Base-by-base conservation (phyloP, 495 filamentous ascomycete species). In the Stereocaulon alpinum region DNA sequence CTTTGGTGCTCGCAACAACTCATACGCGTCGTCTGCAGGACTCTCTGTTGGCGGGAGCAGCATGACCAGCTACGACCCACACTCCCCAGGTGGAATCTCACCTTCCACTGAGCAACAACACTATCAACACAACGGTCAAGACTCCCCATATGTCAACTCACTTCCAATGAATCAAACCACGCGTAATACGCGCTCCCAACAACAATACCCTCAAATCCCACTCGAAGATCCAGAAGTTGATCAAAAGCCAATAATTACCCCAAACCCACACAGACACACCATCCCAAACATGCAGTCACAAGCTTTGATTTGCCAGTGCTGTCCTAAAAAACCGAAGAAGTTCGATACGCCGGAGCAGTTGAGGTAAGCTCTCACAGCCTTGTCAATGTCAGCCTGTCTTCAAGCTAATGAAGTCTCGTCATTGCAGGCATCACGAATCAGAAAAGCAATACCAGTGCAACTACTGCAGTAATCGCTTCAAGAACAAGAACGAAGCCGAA, bases 401-500 rank as follows among this genome's bases (percentile, higher is more conserved):
- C 27, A 18, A 56, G 48, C 52, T 61, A 10, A 43, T 64, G 61
- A 59, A 63, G 45, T 15, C 54, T 61, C 9, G 0, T 55, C 4
- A 4, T 47, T 34, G 30, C 61, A 88, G 85, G 40, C 63, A 77
- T n/a, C 93, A 98, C 67, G 87, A 91, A 65, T 84, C 87, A 63
- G 93, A 98, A 68, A 98, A 97, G 70, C 94, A 98, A 71, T 97
- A 97, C 71, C 83, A 83, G 55, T 98, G 93, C 69, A 77, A 82
- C 18, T 97, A 86, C 71, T 98, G 93, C 70, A 84, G 85, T 44
- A 97, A 97, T 70, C 82, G 91, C 22, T 98, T 98, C 78, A 98
- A 98, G 72, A 98, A 98, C 75, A 98, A 98, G 72, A 98, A 98
- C 63, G 93, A 98, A 74, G 93, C 93, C 6, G 93, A 98, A 70